phyloP scores from a whole-genome alignment of 805 yeast species.

The Osmozyma mogii region DNA sequence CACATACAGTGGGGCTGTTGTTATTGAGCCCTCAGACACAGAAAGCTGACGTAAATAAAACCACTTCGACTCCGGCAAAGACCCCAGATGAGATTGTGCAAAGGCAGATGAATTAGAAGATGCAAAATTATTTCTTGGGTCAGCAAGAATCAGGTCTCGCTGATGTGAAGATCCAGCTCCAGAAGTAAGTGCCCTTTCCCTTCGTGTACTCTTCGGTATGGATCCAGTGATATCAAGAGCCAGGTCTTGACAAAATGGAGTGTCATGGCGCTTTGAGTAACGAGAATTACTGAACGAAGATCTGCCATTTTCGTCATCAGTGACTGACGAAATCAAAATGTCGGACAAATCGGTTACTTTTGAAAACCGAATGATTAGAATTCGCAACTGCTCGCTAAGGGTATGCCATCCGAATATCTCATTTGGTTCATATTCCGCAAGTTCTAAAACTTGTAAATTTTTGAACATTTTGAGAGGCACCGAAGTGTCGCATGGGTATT shows the following conservation, averaged over 20 bases:
- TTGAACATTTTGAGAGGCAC: conserved; percentile 58
- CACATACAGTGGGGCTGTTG: conserved; percentile 24
- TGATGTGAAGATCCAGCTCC: conserved; percentile 26
- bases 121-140: no score
- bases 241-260: neutral
- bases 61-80: conserved; percentile 32
- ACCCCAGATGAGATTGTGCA: no score
- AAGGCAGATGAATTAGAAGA: no score
- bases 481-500: conserved; percentile 63
- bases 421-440: conserved; percentile 53
- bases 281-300: conserved; percentile 22
- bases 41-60: conserved; percentile 33
- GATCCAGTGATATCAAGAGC: no score
- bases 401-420: conserved; percentile 61
- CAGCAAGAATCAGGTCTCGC: no score
- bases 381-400: conserved; percentile 46
- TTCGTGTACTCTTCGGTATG: conserved; percentile 3
- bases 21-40: conserved; percentile 32
- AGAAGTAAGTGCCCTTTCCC: conserved; percentile 18
- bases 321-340: conserved; percentile 42
- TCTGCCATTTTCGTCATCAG: conserved; percentile 43
- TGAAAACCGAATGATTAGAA: conserved; percentile 45
- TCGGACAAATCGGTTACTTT: conserved; percentile 47
- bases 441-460: conserved; percentile 53
- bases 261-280: conserved; percentile 8